Evolutionary conservation across 73 alveolate species (phyloP).

Genomic region (Tetrahymena thermophila): DNA sequence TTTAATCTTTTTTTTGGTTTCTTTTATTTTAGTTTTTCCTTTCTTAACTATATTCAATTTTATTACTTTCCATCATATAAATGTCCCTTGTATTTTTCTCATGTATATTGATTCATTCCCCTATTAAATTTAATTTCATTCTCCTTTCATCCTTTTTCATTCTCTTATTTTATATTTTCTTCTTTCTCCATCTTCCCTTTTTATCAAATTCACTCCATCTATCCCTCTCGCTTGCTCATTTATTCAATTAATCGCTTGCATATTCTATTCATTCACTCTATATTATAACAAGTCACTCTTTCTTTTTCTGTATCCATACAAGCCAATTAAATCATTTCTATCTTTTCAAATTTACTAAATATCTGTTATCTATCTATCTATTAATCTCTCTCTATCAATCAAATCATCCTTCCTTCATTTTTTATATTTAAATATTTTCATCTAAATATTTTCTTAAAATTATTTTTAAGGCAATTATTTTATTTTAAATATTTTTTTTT

Average conservation of each 20-base stretch:
- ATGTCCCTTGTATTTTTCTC: background rate
- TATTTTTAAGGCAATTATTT: no score
- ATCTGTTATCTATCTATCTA: no score
- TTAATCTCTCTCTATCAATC: no score
- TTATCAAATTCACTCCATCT: background rate
- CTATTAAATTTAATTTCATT: background rate
- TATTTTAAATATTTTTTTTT: no score
- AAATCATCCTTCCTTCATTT: no score
- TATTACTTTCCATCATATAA: background rate
- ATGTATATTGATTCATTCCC: background rate
- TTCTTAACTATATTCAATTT: background rate
- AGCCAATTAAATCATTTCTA: no score
- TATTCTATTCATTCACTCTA: background rate
- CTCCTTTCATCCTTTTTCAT: background rate
- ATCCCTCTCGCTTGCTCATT: background rate
- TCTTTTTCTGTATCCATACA: no score
- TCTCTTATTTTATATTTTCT: background rate
- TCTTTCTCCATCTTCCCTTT: background rate
- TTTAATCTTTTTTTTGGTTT: background rate
- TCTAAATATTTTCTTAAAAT: no score
- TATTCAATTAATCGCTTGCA: background rate
- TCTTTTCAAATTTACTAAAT: no score
- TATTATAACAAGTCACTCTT: no score
- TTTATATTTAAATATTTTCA: no score
- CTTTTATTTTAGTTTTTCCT: background rate